These are phyloP conservation scores for Puccinellia tenuiflora DNA, from an alignment of 176 grass and related monocot genomes.

Conservation along the genomic window DNA sequence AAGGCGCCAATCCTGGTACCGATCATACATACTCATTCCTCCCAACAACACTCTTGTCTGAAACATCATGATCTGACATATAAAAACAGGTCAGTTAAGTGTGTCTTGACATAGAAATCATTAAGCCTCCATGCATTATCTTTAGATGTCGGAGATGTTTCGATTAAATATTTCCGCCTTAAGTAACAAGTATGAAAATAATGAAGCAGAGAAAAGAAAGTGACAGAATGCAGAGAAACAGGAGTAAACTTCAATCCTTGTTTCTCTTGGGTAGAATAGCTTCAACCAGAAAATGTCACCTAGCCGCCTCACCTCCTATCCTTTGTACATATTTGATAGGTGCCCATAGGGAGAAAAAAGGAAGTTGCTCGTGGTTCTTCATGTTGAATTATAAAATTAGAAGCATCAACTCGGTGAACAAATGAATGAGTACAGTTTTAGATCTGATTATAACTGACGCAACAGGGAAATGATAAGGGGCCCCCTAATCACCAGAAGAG, in stretches of 20 bases:
- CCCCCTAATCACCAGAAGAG: conserved; percentile 21
- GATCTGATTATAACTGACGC: conserved; percentile 37
- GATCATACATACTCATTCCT: conserved; percentile 68
- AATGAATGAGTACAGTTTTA: conserved; percentile 2
- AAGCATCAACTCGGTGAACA: conserved; percentile 15
- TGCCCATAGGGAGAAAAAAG: not conserved
- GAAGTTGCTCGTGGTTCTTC: conserved; percentile 4
- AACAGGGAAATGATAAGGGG: conserved; percentile 29
- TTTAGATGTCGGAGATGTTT: not conserved
- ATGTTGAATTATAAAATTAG: not conserved
- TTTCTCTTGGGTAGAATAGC: not conserved
- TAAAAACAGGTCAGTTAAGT: not conserved
- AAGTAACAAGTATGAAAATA: not conserved
- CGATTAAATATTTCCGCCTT: not conserved
- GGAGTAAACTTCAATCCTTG: not conserved
- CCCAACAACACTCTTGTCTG: conserved; percentile 83
- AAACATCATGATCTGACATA: conserved; percentile 91
- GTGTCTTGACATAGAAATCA: not conserved
- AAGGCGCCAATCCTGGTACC: conserved; percentile 81
- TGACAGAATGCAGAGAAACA: not conserved
- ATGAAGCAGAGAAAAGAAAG: not conserved
- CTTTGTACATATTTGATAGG: not conserved
- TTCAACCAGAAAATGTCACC: not conserved
- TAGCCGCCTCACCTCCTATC: not conserved
- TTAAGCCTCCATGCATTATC: not conserved